Conservation (phyloP, 176 grass and related monocot species). For the Neostapfia colusana region DNA sequence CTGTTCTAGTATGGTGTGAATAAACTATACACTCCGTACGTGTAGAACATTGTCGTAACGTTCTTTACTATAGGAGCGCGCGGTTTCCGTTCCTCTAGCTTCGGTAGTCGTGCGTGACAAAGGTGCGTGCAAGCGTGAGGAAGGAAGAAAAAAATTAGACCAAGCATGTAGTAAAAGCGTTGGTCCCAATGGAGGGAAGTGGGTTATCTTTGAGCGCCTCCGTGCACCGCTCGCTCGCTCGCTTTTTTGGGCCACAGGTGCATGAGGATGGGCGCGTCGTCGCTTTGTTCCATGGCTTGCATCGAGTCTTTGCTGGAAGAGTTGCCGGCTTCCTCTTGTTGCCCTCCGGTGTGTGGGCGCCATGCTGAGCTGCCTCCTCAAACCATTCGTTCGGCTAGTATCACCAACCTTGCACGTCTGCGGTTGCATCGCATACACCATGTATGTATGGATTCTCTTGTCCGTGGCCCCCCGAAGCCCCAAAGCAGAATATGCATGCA, state of each 20-base stretch:
- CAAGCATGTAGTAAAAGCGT: constrained; percentile 23
- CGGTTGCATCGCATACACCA: background rate
- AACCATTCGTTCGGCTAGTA: background rate
- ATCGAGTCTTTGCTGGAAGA: constrained; percentile 30
- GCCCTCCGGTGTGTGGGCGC: constrained; percentile 21
- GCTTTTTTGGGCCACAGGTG: constrained; percentile 17
- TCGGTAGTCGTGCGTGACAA: constrained; percentile 2
- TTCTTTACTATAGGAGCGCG: background rate
- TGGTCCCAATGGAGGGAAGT: constrained; percentile 27
- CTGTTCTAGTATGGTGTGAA: background rate
- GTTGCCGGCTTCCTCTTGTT: constrained; percentile 28
- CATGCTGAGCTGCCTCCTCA: constrained; percentile 24
- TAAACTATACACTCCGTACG: too few species aligned
- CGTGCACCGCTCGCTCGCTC: background rate
- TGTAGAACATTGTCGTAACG: background rate
- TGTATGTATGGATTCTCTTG: background rate
- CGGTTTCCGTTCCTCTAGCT: background rate
- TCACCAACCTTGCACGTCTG: background rate
- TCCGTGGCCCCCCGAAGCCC: constrained; percentile 11
- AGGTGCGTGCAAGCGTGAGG: constrained; percentile 1
- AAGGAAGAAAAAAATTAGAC: background rate
- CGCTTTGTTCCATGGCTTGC: constrained; percentile 38
- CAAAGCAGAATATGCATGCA: constrained; percentile 44
- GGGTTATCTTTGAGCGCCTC: background rate
- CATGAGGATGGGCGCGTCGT: background rate